Evolutionary conservation across 257 asterid species (phyloP).

Genomic region (Solanum corneliomulleri): DNA sequence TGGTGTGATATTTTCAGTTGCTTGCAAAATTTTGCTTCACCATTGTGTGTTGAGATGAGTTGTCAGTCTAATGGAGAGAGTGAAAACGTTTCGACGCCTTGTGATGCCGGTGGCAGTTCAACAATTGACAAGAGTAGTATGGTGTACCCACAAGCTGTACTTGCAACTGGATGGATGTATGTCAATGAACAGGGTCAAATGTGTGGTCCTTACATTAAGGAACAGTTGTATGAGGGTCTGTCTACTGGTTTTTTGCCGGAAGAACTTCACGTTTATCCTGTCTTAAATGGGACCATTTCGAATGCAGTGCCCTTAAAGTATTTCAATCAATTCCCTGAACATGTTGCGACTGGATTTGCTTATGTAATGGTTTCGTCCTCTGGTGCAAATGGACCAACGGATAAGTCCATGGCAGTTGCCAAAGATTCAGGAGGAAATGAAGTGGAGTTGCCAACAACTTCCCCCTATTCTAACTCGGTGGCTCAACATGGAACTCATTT

Average conservation of each 20-base stretch:
- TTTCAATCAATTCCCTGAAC: constrained; percentile 73
- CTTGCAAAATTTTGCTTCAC: constrained; percentile 9
- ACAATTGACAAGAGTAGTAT: constrained; percentile 4
- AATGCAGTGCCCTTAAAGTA: constrained; percentile 65
- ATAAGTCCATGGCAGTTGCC: not conserved
- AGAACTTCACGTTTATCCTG: constrained; percentile 69
- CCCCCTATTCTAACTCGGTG: not conserved
- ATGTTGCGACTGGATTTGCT: constrained; percentile 68
- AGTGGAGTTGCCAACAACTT: not conserved
- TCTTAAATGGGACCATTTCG: constrained; percentile 43
- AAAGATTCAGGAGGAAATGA: not conserved
- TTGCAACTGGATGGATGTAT: constrained; percentile 90
- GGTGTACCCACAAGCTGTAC: not conserved
- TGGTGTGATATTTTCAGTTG: constrained; percentile 5
- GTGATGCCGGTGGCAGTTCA: constrained; percentile 8
- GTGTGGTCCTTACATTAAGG: constrained; percentile 93
- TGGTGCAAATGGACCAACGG: constrained; percentile 5
- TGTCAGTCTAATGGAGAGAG: constrained; percentile 22
- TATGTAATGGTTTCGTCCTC: constrained; percentile 25
- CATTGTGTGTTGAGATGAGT: constrained; percentile 7
- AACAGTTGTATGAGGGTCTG: constrained; percentile 74
- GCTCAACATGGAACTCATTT: not conserved
- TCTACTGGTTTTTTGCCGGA: constrained; percentile 74
- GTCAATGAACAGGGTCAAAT: constrained; percentile 70
- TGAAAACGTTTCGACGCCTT: constrained; percentile 1